Evolutionary conservation across 495 filamentous ascomycete genomes (phyloP).

Genomic region (Aspergillus cristatus): DNA sequence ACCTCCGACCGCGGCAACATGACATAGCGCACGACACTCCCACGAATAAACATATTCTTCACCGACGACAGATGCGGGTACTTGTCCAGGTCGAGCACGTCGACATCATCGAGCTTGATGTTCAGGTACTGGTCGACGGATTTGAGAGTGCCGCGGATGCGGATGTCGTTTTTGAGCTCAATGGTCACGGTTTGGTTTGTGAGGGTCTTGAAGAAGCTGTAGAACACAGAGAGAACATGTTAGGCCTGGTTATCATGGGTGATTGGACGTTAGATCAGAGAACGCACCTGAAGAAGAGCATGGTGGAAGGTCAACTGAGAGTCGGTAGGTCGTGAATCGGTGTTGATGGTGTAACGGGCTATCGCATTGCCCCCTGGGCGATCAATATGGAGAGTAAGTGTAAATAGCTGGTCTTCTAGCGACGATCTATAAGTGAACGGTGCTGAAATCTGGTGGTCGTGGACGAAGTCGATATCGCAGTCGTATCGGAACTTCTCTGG

Average conservation of each 20-base stretch:
- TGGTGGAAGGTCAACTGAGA: conserved; percentile 13
- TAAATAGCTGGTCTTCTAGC: too few relatives aligned
- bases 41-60: conserved; percentile 96
- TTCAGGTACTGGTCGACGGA: conserved; percentile 98
- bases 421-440: too few relatives aligned
- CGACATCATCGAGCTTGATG: conserved; percentile 95
- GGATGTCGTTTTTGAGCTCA: conserved; percentile 98
- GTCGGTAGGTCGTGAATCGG: conserved; percentile 1
- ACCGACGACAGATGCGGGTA: conserved; percentile 93
- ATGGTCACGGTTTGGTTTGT: conserved; percentile 94
- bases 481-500: too few relatives aligned
- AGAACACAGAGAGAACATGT: neutral
- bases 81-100: conserved; percentile 79
- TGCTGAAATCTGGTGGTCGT: too few relatives aligned
- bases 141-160: conserved; percentile 88
- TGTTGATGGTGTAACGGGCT: neutral
- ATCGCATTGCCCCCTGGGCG: conserved; percentile 1
- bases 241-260: too few relatives aligned
- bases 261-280: too few relatives aligned
- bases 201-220: conserved; percentile 98
- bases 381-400: too few relatives aligned
- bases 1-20: conserved; percentile 81
- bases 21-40: conserved; percentile 93
- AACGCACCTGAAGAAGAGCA: conserved; percentile 43
- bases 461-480: too few relatives aligned